Conservation (phyloP, 148 eudicot genomes). For the Persicaria tinctoria region DNA sequence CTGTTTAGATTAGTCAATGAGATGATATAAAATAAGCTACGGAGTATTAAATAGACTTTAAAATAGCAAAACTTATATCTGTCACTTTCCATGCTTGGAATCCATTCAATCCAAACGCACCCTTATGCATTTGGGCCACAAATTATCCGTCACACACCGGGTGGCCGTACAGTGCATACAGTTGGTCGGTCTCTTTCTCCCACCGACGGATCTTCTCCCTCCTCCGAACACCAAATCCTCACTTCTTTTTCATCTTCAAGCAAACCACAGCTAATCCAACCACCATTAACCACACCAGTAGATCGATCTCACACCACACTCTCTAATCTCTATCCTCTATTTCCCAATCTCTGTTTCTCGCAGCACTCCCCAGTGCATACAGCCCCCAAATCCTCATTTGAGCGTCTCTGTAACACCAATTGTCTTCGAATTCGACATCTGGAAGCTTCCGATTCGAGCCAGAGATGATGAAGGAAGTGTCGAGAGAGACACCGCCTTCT, state of each 20-base stretch:
- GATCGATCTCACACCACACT: conserved; percentile 10
- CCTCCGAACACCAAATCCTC: conserved; percentile 8
- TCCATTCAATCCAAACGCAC: no score
- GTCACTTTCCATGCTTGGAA: no score
- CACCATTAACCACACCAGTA: not conserved
- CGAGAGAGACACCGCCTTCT: conserved; percentile 21
- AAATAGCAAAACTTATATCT: no score
- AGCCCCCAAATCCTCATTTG: not conserved
- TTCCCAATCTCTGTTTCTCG: not conserved
- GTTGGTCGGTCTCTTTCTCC: conserved; percentile 7
- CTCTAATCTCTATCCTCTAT: not conserved
- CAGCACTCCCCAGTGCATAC: not conserved
- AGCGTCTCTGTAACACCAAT: not conserved
- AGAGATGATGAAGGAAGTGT: conserved; percentile 17
- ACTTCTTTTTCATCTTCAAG: conserved; percentile 16
- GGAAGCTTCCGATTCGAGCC: conserved; percentile 1
- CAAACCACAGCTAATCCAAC: conserved; percentile 11
- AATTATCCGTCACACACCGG: not conserved
- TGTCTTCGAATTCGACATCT: not conserved
- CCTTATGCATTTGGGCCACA: not conserved
- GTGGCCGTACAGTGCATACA: not conserved
- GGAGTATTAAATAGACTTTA: no score
- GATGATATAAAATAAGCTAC: no score
- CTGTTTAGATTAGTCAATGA: no score
- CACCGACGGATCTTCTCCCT: conserved; percentile 24